A percentile compares a stretch with the other conserved stretches of the same genome.
phyloP scores from a whole-genome alignment of 352 stramenopile species.

The Phytophthora colocasiae region DNA sequence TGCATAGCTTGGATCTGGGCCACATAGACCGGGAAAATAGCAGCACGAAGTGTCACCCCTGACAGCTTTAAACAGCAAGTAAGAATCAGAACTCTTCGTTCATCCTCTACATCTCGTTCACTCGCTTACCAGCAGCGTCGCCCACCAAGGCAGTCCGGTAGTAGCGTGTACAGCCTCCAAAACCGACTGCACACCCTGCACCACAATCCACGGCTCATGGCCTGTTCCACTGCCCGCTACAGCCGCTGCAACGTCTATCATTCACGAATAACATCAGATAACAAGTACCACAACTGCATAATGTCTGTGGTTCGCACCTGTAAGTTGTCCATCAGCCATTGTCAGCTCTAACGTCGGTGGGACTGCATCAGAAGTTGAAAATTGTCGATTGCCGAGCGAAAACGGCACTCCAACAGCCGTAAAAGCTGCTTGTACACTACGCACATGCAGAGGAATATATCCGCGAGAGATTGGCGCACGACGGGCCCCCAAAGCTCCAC shows the following conservation, averaged over 20 bases:
- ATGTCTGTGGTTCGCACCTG: constrained; percentile 28
- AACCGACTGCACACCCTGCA: constrained; percentile 65
- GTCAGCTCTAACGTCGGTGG: constrained; percentile 38
- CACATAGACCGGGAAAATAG: constrained; percentile 79
- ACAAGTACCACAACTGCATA: neutral
- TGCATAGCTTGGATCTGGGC: constrained; percentile 76
- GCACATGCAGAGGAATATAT: neutral
- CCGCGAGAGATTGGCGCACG: neutral
- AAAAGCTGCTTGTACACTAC: constrained; percentile 9
- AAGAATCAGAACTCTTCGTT: neutral
- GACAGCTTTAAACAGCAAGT: constrained; percentile 43
- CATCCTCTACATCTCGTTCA: neutral
- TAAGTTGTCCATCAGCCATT: constrained; percentile 44
- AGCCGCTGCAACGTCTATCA: constrained; percentile 38
- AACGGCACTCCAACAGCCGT: constrained; percentile 14
- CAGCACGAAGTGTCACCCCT: constrained; percentile 65
- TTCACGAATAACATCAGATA: neutral
- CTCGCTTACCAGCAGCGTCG: constrained; percentile 57
- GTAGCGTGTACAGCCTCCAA: constrained; percentile 71
- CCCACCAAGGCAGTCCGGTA: constrained; percentile 81
- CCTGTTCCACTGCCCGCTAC: constrained; percentile 27
- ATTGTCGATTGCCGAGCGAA: constrained; percentile 36
- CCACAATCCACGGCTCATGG: constrained; percentile 53
- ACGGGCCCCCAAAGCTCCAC: constrained; percentile 7
- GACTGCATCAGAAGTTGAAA: constrained; percentile 37